phyloP scores from a whole-genome alignment of 192 early-diverging fungal genomes.

The Podila horticola region DNA sequence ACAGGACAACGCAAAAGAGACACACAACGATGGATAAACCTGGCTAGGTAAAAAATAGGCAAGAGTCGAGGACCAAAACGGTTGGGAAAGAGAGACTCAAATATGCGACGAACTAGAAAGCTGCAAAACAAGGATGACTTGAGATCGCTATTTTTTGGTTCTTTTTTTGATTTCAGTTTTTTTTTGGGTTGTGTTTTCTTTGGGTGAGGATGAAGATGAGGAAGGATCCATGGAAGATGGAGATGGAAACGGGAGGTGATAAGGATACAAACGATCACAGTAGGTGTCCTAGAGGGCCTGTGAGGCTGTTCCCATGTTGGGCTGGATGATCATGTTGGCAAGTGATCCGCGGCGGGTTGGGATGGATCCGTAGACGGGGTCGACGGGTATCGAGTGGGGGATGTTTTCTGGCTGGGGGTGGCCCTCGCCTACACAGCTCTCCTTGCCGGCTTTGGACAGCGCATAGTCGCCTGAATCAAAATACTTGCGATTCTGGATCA shows the following conservation, averaged over 20 bases:
- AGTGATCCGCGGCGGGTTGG: conserved; percentile 41
- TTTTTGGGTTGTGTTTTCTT: background rate
- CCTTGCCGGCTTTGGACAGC: conserved; percentile 92
- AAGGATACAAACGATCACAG: too few species aligned
- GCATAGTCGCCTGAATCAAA: conserved; percentile 99
- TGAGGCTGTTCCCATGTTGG: conserved; percentile 22
- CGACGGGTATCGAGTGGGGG: conserved; percentile 72
- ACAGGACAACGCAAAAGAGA: too few species aligned
- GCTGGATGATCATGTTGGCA: conserved; percentile 30
- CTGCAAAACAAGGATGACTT: background rate
- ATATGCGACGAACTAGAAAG: background rate
- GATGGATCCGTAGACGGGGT: conserved; percentile 43
- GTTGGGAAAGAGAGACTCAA: background rate
- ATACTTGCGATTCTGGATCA: conserved; percentile 87
- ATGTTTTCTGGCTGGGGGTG: conserved; percentile 93
- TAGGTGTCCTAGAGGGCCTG: conserved; percentile 22
- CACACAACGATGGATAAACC: too few species aligned
- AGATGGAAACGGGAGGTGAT: too few species aligned
- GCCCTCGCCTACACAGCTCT: conserved; percentile 80
- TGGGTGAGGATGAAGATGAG: background rate
- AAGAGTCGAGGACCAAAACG: background rate
- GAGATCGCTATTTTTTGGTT: background rate
- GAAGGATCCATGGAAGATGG: background rate
- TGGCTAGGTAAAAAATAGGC: background rate
- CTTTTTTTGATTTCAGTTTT: background rate